Conservation (phyloP, 345 rosid species). For the Acer campestre region DNA sequence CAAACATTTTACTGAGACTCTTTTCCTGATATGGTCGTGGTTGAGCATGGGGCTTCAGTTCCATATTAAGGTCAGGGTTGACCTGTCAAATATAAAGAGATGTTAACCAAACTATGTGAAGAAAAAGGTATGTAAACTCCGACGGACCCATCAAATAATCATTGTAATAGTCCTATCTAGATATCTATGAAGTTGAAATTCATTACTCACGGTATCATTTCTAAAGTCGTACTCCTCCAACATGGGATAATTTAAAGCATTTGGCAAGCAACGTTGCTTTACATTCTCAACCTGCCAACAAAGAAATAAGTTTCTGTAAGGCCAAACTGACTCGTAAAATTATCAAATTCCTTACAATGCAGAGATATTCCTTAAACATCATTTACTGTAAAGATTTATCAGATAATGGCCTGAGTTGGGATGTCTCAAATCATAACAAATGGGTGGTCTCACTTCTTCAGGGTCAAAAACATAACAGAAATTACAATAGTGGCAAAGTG, state of each 20-base stretch:
- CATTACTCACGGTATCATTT: slow-evolving; percentile 76
- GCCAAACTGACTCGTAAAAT: not conserved
- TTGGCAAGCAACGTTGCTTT: slow-evolving; percentile 97
- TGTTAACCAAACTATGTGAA: not conserved
- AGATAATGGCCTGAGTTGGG: not conserved
- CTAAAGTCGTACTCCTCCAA: slow-evolving; percentile 96
- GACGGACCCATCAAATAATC: not conserved
- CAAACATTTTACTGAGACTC: slow-evolving; percentile 99
- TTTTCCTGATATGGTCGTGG: slow-evolving; percentile 98
- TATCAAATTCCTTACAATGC: not conserved
- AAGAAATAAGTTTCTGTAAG: slow-evolving; percentile 8
- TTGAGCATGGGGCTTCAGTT: slow-evolving; percentile 91
- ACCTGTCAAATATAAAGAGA: slow-evolving; percentile 49
- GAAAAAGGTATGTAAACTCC: not conserved
- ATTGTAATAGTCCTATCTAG: not conserved
- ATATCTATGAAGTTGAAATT: not conserved
- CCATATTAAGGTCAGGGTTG: slow-evolving; percentile 92
- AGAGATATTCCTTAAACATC: not conserved
- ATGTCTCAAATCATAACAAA: not conserved
- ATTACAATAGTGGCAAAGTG: not conserved
- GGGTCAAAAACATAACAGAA: not conserved
- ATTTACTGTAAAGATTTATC: not conserved
- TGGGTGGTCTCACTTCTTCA: not conserved
- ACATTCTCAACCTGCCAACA: slow-evolving; percentile 89
- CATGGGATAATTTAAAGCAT: slow-evolving; percentile 97